A percentile compares a stretch with the other conserved stretches of the same genome.
These are phyloP conservation scores for Onygenales sp. DNA, from an alignment of 2,329 filamentous ascomycete species.

Conservation along the genomic window DNA sequence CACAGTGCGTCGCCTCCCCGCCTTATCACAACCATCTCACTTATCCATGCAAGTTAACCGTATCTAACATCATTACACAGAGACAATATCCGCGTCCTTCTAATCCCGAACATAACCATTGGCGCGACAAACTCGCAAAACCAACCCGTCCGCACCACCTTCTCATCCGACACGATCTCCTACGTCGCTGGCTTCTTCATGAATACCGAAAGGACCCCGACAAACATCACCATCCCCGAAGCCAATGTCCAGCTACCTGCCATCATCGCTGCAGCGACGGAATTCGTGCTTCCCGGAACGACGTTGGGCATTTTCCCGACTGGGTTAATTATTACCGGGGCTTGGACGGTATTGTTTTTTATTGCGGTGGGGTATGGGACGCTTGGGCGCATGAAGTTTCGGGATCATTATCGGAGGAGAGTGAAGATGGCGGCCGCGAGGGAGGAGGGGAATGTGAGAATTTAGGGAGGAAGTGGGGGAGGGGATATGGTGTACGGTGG, in stretches of 20 bases:
- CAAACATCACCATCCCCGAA: slow-evolving; percentile 17
- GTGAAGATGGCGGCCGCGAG: slow-evolving; percentile 6
- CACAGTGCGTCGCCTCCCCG: slow-evolving; percentile 13
- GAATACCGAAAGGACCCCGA: slow-evolving; percentile 13
- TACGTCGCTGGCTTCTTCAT: slow-evolving; percentile 26
- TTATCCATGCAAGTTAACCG: background rate
- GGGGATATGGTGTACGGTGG: background rate
- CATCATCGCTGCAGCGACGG: slow-evolving; percentile 15
- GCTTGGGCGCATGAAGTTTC: slow-evolving; percentile 21
- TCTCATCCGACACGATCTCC: slow-evolving; percentile 26
- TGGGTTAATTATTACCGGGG: slow-evolving; percentile 22
- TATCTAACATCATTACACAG: slow-evolving; percentile 6
- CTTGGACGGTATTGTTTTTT: slow-evolving; percentile 24
- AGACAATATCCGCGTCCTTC: slow-evolving; percentile 20
- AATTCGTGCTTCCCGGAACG: slow-evolving; percentile 24
- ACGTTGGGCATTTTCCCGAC: slow-evolving; percentile 22
- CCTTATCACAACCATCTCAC: background rate
- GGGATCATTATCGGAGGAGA: slow-evolving; percentile 23
- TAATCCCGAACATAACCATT: slow-evolving; percentile 25
- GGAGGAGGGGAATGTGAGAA: background rate
- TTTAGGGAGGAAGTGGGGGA: background rate
- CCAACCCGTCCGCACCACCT: slow-evolving; percentile 14
- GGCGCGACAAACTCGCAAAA: slow-evolving; percentile 10
- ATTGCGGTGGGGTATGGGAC: slow-evolving; percentile 24
- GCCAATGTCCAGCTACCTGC: slow-evolving; percentile 14